phyloP scores from a whole-genome alignment of 371 early-diverging fungal species.

The Apophysomyces trapeziformis region DNA sequence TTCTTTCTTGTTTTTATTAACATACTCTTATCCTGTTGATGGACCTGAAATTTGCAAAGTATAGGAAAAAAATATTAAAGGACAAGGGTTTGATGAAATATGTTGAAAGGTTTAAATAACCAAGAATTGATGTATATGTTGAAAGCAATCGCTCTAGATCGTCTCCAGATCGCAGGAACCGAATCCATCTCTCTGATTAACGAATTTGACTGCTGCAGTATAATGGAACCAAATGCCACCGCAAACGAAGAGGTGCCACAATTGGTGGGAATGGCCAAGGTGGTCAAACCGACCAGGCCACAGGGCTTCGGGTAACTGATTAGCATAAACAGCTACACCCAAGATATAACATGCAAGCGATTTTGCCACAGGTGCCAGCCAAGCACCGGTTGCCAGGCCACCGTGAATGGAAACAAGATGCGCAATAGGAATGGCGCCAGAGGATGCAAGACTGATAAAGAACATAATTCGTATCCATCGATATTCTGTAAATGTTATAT shows the following conservation, averaged over 20 bases:
- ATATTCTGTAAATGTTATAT: constrained; percentile 18
- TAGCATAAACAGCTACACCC: constrained; percentile 63
- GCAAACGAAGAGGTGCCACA: constrained; percentile 81
- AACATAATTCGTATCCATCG: constrained; percentile 54
- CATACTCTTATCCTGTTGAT: not conserved
- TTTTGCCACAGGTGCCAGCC: constrained; percentile 50
- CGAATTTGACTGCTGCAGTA: constrained; percentile 59
- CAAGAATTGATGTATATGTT: not conserved
- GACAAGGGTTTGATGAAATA: not conserved
- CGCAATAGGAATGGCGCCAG: constrained; percentile 65
- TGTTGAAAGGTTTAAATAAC: too few species aligned
- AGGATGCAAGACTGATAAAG: constrained; percentile 63
- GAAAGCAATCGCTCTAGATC: not conserved
- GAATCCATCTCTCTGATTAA: constrained; percentile 36
- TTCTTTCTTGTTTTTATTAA: not conserved
- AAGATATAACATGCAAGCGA: constrained; percentile 46
- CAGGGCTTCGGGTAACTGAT: constrained; percentile 73
- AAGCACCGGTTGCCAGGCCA: constrained; percentile 42
- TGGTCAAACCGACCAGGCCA: constrained; percentile 79
- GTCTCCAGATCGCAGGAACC: constrained; percentile 30
- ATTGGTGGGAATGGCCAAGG: constrained; percentile 75
- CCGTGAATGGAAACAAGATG: constrained; percentile 66
- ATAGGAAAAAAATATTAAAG: constrained; percentile 8
- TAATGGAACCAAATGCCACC: constrained; percentile 75
- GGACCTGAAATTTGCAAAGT: too few species aligned